Evolutionary conservation across 73 alveolate genomes (phyloP), one percentile per base, ranked within the genome.

Genomic region (Paramecium primaurelia): DNA sequence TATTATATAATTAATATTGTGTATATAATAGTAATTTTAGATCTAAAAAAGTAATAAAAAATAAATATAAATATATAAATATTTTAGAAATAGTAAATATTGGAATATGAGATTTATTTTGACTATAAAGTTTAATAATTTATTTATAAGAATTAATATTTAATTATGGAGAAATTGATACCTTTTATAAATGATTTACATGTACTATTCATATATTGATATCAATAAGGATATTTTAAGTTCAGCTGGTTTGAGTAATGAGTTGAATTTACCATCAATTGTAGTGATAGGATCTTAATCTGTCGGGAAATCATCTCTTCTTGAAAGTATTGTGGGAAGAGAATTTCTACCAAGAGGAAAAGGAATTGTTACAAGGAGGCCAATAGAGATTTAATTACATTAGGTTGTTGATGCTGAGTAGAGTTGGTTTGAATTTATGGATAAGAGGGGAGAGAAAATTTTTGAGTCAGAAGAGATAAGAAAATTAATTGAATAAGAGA

Each of bases 311-410:
- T 92, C 98, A 32, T 95, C 99, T 3, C 98, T 98, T 47, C 94
- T 98, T 34, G 99, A 98, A 91, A 83, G 98, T 36, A 96, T 98
- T 18, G 99, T 98, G 14, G 99, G 99, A 22, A 93, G 94, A 68
- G 99, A 98, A 88, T 98, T 98, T 88, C 93, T 98, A 16, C 99
- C 99, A 5, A 77, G 99, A 54, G 99, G 99, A 9, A 91, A 94
- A n/a, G 99, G 99, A 22, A 98, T 98, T 59, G 99, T 98, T 14
- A 98, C 99, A 80, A 92, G 99, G 8, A 92, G 99, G 58, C 99
- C 99, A 3, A 90, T 98, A 54, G 95, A 97, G 11, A 86, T 98
- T 30, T 95, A 97, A 90, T 93, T 97, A 11, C 93, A 54, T 28
- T 71, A 93, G 30, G 59, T 86, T 12, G 25, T 25, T 2, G 93